Evolutionary conservation across 2,329 filamentous ascomycete species (phyloP).

Genomic region (Calcarisporium arbuscula): DNA sequence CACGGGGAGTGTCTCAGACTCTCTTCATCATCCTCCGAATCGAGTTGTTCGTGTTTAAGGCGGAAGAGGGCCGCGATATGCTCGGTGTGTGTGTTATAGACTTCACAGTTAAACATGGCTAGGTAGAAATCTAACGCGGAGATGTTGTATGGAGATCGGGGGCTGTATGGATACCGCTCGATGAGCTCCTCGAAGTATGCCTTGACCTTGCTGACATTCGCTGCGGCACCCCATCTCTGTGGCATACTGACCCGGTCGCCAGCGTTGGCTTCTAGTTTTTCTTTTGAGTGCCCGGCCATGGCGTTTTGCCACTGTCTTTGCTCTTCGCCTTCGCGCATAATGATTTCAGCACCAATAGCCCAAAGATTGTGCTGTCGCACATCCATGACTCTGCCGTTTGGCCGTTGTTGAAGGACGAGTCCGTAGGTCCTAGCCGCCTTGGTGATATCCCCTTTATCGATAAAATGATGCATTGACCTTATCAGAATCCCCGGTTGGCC

Average conservation of each 20-base stretch:
- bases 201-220: slow-evolving; percentile 39
- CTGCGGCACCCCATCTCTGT: slow-evolving; percentile 34
- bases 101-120: slow-evolving; percentile 72
- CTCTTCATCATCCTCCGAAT: slow-evolving; percentile 8
- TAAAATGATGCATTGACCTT: slow-evolving; percentile 63
- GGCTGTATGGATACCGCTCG: slow-evolving; percentile 66
- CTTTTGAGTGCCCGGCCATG: background rate
- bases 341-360: slow-evolving; percentile 78
- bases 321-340: slow-evolving; percentile 56
- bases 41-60: slow-evolving; percentile 19
- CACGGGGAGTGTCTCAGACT: no score
- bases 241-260: slow-evolving; percentile 1
- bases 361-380: slow-evolving; percentile 65
- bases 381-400: slow-evolving; percentile 47
- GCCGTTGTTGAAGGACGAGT: slow-evolving; percentile 56
- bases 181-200: slow-evolving; percentile 73
- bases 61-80: slow-evolving; percentile 38
- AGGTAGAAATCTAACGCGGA: slow-evolving; percentile 75
- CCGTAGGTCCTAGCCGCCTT: slow-evolving; percentile 72
- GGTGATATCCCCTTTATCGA: slow-evolving; percentile 62
- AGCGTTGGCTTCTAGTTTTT: background rate
- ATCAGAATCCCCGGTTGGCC: slow-evolving; percentile 61
- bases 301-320: background rate
- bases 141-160: slow-evolving; percentile 48
- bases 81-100: slow-evolving; percentile 66